Evolutionary conservation across 2,329 filamentous ascomycete species (phyloP).

Genomic region (Didymosphaeria variabile): DNA sequence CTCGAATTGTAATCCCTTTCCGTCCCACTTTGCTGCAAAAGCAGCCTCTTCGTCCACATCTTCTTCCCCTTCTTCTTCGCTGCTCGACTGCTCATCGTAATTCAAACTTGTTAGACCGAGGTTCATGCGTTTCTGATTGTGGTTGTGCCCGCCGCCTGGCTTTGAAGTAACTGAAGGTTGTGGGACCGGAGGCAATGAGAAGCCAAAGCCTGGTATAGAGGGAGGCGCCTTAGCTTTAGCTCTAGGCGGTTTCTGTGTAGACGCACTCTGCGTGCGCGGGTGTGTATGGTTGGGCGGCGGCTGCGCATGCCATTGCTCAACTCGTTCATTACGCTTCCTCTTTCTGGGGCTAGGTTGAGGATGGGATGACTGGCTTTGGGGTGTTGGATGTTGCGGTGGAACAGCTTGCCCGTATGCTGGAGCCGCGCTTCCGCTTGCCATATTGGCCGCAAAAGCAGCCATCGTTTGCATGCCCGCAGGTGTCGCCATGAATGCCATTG

Average conservation of each 20-base stretch:
- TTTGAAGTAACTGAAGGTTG: constrained; percentile 15
- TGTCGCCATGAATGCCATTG: constrained; percentile 42
- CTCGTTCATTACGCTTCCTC: constrained; percentile 36
- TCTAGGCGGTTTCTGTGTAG: constrained; percentile 39
- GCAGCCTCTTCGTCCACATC: constrained; percentile 74
- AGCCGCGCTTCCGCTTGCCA: constrained; percentile 18
- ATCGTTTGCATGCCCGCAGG: constrained; percentile 41
- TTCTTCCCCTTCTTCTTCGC: constrained; percentile 73
- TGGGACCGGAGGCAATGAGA: constrained; percentile 35
- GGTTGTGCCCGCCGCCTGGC: constrained; percentile 45
- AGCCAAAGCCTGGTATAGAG: constrained; percentile 49
- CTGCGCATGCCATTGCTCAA: constrained; percentile 16
- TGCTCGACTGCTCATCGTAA: constrained; percentile 52
- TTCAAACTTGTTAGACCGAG: constrained; percentile 72
- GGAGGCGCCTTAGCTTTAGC: constrained; percentile 46
- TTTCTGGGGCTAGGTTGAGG: constrained; percentile 35
- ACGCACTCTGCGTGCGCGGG: constrained; percentile 15
- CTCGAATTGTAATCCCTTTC: constrained; percentile 66
- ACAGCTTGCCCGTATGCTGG: constrained; percentile 9
- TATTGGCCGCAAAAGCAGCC: constrained; percentile 36
- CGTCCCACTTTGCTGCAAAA: constrained; percentile 50
- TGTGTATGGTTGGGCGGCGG: constrained; percentile 19
- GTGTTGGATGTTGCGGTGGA: constrained; percentile 10
- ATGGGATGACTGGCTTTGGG: constrained; percentile 19
- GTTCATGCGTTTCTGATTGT: constrained; percentile 76